Evolutionary conservation across 176 grass and related monocot genomes (phyloP).

Genomic region (Elaeis guineensis): DNA sequence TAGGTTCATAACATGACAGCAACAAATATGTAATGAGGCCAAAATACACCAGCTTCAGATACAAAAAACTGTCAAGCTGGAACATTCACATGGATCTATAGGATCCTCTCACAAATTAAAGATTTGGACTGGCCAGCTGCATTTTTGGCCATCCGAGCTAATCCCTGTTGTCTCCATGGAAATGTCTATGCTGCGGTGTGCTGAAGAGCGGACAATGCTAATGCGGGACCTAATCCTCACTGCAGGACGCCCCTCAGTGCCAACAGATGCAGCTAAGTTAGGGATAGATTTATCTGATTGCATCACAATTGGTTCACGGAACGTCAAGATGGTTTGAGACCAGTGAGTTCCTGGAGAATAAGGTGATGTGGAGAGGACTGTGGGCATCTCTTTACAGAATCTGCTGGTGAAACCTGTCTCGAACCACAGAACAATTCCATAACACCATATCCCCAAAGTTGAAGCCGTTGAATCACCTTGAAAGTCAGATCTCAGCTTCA

Average conservation of each 20-base stretch:
- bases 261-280: conserved; percentile 27
- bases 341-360: conserved; percentile 74
- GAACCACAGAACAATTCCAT: conserved; percentile 90
- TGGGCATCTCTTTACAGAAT: conserved; percentile 82
- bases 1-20: too few species aligned
- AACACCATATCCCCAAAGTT: conserved; percentile 28
- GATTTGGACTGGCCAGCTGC: conserved; percentile 64
- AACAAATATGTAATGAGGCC: too few species aligned
- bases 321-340: conserved; percentile 79
- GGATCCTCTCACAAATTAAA: conserved; percentile 56
- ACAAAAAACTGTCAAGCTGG: not conserved
- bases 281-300: conserved; percentile 7
- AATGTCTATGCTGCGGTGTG: conserved; percentile 66
- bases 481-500: conserved; percentile 35
- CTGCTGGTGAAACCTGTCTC: conserved; percentile 60
- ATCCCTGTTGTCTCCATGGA: conserved; percentile 53
- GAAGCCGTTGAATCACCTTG: not conserved
- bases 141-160: conserved; percentile 40
- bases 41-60: not conserved
- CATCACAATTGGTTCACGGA: conserved; percentile 67
- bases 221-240: conserved; percentile 39
- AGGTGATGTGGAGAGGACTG: conserved; percentile 73
- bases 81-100: not conserved
- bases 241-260: conserved; percentile 49
- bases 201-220: conserved; percentile 71